Evolutionary conservation across 2,329 filamentous ascomycete genomes (phyloP).

Genomic region (Verticillium zaregamsianum): DNA sequence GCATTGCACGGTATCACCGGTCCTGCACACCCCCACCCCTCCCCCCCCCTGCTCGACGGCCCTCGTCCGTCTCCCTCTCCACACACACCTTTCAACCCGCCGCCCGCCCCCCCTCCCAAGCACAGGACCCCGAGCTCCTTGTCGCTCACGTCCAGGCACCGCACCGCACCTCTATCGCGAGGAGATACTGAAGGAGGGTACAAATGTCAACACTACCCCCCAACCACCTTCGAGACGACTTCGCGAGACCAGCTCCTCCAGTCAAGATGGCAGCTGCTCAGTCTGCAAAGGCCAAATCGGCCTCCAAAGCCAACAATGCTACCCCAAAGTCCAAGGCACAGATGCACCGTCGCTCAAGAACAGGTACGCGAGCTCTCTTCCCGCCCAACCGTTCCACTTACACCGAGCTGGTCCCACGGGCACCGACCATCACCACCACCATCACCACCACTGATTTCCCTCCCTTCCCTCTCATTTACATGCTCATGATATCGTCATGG

Average conservation of each 20-base stretch:
- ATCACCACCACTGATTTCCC: conserved; percentile 14
- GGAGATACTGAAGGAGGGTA: conserved; percentile 31
- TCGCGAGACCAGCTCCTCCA: conserved; percentile 38
- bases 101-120: conserved; percentile 9
- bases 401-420: conserved; percentile 1
- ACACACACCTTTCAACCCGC: conserved; percentile 6
- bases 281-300: conserved; percentile 54
- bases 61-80: conserved; percentile 11
- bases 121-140: conserved; percentile 21
- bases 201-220: conserved; percentile 66
- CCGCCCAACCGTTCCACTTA: conserved; percentile 13
- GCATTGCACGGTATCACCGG: conserved; percentile 2
- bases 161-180: conserved; percentile 17
- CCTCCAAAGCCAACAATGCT: conserved; percentile 47
- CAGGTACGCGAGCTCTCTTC: conserved; percentile 55
- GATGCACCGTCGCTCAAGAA: conserved; percentile 91
- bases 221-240: conserved; percentile 42
- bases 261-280: conserved; percentile 61
- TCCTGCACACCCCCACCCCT: conserved; percentile 6
- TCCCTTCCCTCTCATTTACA: conserved; percentile 21
- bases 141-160: conserved; percentile 37
- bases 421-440: conserved; percentile 12
- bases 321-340: conserved; percentile 69
- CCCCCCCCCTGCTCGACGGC: conserved; percentile 9
- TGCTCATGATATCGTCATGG: conserved; percentile 8